Base-by-base conservation (phyloP, 2,329 filamentous ascomycete genomes). In the Sporothrix luriei region DNA sequence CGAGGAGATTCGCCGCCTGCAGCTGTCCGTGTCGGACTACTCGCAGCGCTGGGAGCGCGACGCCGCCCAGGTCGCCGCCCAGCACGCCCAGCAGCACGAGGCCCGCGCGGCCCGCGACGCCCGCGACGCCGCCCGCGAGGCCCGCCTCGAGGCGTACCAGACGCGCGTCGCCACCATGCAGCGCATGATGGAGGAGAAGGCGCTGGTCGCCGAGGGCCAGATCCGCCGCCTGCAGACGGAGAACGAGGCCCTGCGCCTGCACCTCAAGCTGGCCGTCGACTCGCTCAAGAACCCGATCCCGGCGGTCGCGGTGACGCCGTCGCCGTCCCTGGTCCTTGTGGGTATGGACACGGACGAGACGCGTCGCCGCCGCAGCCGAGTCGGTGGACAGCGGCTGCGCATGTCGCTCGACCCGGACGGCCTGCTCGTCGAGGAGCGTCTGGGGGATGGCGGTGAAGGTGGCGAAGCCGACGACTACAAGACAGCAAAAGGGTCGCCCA, bases 201-300 rank as follows among this genome's bases (percentile, higher is more conserved):
- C 91, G 71, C 90, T 96, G 78, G 91, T 98, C 16, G 90, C 91
- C 40, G 94, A 98, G 77, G 93, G 91, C 82, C 97, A 97, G 84
- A 97, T 99, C 77, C 90, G 93, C 74, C 92, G 91, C 73, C 82
- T 99, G 68, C 91, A 91, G 78, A 94, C 91, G 1, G 88, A 99
- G 82, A 97, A 97, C 73, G 94, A 97, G 76, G 91, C 94, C 0
- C 81, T 98, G 75, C 86, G 93, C 72, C 84, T 95, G 71, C 95
- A 99, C 79, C 83, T 99, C 66, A 93, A 92, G 75, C 87, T 99
- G 66, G 94, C 93, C 0, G 84, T 98, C 26, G 88, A 90, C 68
- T 94, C 92, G 76, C 80, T 97, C 74, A 94, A 92, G 82, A 97
- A 98, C 77, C 95, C 95, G 0, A 97, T 99, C 73, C 90, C 93